Evolutionary conservation across 2,329 filamentous ascomycete genomes (phyloP), one percentile per base, ranked within the genome.

Genomic region (Fusarium transvaalense): DNA sequence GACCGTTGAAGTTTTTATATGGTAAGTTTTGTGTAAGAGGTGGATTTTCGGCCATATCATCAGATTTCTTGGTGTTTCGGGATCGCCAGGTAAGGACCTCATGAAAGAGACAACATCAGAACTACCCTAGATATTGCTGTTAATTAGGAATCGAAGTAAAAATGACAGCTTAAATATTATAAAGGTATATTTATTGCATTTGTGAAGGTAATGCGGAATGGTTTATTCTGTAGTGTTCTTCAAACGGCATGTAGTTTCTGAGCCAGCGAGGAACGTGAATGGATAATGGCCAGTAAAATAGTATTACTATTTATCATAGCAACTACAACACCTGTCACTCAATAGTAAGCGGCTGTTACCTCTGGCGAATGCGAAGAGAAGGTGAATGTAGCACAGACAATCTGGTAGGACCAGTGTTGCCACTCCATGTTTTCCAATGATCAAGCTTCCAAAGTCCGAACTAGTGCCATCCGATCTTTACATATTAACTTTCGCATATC

Each of bases 111-210:
- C 5, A 21, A 19, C 3, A 5, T 13, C 2, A 47, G 6, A 6
- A n/a, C 13, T 56, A 63, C 60, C 58, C 60, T 63, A 55, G 8
- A 63, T 21, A 7, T 7, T 8, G 7, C 10, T 2, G 14, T 9
- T 23, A 13, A 5, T 19, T 6, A 19, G 3, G 23, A 14, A 19
- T 9, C 7, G 5, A 3, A 13, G 10, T 2, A 13, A 27, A 15
- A 32, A 5, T 6, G 4, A 42, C 2, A 3, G 17, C 1, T 7
- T 4, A 21, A 42, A 0, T 25, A 15, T 25, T 17, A 0, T 12
- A 4, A 17, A 17, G 9, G 10, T 41, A 1, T 2, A 10, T 23
- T 4, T 5, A 25, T 42, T 2, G 5, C 14, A 29, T 42, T 12
- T 1, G 15, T 12, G 2, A 25, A 17, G 4, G 10, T 3, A 25